phyloP scores from a whole-genome alignment of 495 filamentous ascomycete species.

The Delitschia confertaspora region DNA sequence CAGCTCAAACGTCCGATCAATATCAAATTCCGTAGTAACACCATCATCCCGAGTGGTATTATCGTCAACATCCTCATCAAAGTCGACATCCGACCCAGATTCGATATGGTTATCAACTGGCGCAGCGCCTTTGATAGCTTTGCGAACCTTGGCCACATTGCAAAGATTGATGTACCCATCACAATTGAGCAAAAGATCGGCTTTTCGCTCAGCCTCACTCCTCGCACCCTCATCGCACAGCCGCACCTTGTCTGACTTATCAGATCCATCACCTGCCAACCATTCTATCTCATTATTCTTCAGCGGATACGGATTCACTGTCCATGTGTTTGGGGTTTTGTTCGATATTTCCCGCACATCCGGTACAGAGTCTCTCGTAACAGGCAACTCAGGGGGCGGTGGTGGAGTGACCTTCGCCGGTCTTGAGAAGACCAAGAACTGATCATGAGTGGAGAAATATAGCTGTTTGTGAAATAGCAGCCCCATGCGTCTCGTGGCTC shows the following conservation, averaged over 20 bases:
- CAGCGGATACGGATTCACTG: conserved; percentile 54
- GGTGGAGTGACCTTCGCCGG: conserved; percentile 59
- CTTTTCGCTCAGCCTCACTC: conserved; percentile 52
- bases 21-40: conserved; percentile 43
- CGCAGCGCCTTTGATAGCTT: conserved; percentile 43
- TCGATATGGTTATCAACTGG: conserved; percentile 45
- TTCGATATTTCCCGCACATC: conserved; percentile 49
- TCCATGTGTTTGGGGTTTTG: conserved; percentile 53
- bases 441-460: conserved; percentile 63
- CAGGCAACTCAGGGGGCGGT: conserved; percentile 50
- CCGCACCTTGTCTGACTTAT: conserved; percentile 36
- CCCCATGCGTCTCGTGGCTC: conserved; percentile 50
- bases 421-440: conserved; percentile 56
- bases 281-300: conserved; percentile 49
- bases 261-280: conserved; percentile 39
- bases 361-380: conserved; percentile 42
- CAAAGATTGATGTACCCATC: conserved; percentile 63
- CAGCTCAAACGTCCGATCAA: conserved; percentile 57
- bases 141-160: conserved; percentile 48
- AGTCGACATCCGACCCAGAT: conserved; percentile 35
- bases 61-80: conserved; percentile 41
- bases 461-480: conserved; percentile 62
- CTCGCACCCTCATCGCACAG: conserved; percentile 52
- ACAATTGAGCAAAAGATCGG: conserved; percentile 49
- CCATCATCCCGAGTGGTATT: conserved; percentile 47